Evolutionary conservation across 2,329 filamentous ascomycete genomes (phyloP), one percentile per base, ranked within the genome.

Genomic region (Aspergillus uvarum): DNA sequence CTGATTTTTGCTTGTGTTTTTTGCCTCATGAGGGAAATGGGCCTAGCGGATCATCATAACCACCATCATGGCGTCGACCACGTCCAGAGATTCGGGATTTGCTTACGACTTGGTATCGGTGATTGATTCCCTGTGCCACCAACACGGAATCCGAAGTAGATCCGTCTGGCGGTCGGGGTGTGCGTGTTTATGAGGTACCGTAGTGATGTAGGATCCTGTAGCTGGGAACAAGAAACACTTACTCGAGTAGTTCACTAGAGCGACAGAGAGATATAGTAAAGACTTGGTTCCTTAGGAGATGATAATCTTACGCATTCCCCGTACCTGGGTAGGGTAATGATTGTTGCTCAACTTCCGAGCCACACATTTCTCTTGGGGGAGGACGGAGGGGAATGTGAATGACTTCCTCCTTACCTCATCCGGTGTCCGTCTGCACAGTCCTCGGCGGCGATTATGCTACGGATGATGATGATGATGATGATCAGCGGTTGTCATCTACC

Each of bases 401-500:
- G 16, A 47, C 24, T 21, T 22, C 29, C 32, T 51, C 14, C 29
- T 52, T 52, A 42, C 44, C 24, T 32, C 53, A 32, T 22, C 42
- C 26, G 26, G 35, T 21, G 24, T 21, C 32, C 22, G 53, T 47
- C 47, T 47, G 38, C 52, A 47, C 22, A 47, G 42, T 42, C 42
- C 24, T 26, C 44, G 26, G 52, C 16, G 38, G 16, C 47, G 54
- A 51, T 42, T 12, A 35, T 35, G 32, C 11, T 35, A 10, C 3
- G 12, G 32, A 16, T 35, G 12, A 4, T 35, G 32, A 35, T 44
- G 38, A 44, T 44, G 54, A 51, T 38, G 49, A 53, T 51, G 52
- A 53, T 38, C 55, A 59, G 59, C 59, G 31, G 52, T 44, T 59
- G 52, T 51, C 51, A 38, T 44, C 50, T 49, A 59, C 53, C 42